Evolutionary conservation across 345 rosid genomes (phyloP).

Genomic region (Eucalyptus globulus): DNA sequence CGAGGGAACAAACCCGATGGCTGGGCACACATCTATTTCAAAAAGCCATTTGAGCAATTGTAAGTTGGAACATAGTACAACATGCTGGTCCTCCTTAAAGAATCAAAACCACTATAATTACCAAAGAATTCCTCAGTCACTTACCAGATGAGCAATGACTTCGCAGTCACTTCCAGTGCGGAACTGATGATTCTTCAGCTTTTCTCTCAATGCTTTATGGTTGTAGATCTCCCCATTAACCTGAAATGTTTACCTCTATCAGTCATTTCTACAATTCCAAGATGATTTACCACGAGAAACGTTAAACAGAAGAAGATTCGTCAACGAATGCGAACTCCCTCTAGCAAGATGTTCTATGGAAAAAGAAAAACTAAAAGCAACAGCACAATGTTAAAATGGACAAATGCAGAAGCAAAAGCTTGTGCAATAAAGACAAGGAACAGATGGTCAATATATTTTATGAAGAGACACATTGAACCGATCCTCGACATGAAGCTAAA

Average conservation of each 20-base stretch:
- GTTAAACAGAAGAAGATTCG: not conserved
- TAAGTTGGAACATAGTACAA: not conserved
- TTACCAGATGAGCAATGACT: conserved; percentile 88
- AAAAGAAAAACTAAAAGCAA: not conserved
- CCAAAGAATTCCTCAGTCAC: not conserved
- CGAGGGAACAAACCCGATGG: not conserved
- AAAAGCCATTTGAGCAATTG: not conserved
- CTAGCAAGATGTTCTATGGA: not conserved
- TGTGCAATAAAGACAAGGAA: not conserved
- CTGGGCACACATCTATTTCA: not conserved
- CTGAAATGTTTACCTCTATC: conserved; percentile 4
- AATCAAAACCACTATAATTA: not conserved
- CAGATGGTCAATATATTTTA: not conserved
- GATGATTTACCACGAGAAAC: not conserved
- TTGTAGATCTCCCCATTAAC: conserved; percentile 98
- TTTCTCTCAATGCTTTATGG: conserved; percentile 63
- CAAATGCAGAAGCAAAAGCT: not conserved
- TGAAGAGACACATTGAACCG: not conserved
- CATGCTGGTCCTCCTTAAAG: not conserved
- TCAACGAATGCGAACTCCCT: not conserved
- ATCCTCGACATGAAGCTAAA: not conserved
- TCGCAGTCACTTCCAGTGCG: conserved; percentile 92
- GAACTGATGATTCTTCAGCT: conserved; percentile 58
- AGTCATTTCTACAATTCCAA: not conserved
- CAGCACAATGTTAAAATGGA: not conserved